Percentiles rank a stretch among this genome's conserved stretches.
Evolutionary conservation across 345 rosid genomes (phyloP).

Genomic region (Alliaria petiolata): DNA sequence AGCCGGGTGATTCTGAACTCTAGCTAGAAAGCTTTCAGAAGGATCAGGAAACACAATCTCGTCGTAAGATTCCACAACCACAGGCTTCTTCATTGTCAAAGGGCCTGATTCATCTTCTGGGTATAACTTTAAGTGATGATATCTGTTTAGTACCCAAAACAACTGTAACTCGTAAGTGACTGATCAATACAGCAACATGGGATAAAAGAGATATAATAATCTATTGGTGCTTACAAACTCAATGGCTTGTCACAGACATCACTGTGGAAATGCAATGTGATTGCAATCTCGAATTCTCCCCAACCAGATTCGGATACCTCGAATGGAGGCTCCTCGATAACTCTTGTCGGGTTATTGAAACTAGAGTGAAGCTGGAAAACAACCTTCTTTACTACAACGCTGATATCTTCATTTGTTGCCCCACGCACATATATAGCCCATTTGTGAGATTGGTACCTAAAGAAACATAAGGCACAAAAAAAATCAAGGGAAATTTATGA

Average conservation of each 20-base stretch:
- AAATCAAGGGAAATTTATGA: neutral
- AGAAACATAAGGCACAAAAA: conserved; percentile 7
- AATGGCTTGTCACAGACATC: conserved; percentile 73
- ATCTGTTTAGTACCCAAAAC: conserved; percentile 41
- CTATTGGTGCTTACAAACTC: conserved; percentile 45
- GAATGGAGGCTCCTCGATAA: conserved; percentile 63
- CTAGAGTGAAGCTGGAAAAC: conserved; percentile 73
- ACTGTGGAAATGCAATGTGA: conserved; percentile 53
- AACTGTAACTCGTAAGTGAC: neutral
- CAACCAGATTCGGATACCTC: conserved; percentile 70
- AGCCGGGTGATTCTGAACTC: conserved; percentile 65
- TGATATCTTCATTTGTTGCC: conserved; percentile 63
- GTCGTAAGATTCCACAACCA: conserved; percentile 59
- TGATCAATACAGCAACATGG: neutral
- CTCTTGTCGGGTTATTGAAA: conserved; percentile 60
- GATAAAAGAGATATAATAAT: neutral
- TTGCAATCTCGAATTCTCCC: conserved; percentile 80
- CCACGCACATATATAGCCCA: conserved; percentile 73
- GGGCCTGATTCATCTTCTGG: conserved; percentile 64
- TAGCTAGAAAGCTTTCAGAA: conserved; percentile 54
- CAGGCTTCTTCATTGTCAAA: conserved; percentile 65
- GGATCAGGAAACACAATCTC: conserved; percentile 75
- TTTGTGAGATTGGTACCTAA: conserved; percentile 64
- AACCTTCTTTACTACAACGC: conserved; percentile 49
- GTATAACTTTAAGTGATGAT: conserved; percentile 58